Base-by-base conservation (phyloP, 208 protist genomes). In the Trypanosoma platydactyli region DNA sequence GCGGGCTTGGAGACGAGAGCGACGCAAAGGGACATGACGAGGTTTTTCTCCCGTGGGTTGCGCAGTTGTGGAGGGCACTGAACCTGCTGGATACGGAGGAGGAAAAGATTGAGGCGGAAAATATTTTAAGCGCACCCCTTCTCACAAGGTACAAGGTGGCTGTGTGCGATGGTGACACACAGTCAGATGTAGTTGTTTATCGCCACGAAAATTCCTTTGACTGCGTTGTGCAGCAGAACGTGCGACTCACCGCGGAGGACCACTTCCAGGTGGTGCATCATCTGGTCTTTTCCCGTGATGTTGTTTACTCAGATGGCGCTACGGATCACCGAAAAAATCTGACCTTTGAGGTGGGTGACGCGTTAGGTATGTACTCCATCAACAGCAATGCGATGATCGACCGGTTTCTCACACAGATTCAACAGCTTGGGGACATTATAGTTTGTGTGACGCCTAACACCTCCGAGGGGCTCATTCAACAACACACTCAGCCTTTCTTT, bases 1-100 rank as follows among this genome's bases (percentile, higher is more conserved):
- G 89, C 25, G 94, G 92, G 5, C 75, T 97, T 24, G 92, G 89
- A 18, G 94, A 97, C 57, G 92, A 98, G 71, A 95, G 95, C 66
- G 88, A 97, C 57, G 80, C 76, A 12, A 89, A 84, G 45, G 91
- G 91, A 5, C 11, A 89, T 29, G 81, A 91, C 48, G 84, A 96
- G 40, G 70, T 65, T 3, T 77, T 96, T 27, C 51, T 81, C 49
- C 81, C 85, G 33, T 95, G 86, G 85, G 76, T 91, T 42, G 49
- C 65, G 60, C 53, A 84, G 71, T 63, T 95, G 30, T 94, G 84
- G 81, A 24, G 42, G 3, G 83, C 75, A 24, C 77, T 95, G 48
- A 75, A 71, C 6, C 54, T 49, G n/a, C 35, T 38, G 49, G 18
- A 33, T 24, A 11, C 11, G 13, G 42, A 54, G 12, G 40, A 57